Base-by-base conservation (phyloP, 208 protist genomes). In the Baffinella frigidus region DNA sequence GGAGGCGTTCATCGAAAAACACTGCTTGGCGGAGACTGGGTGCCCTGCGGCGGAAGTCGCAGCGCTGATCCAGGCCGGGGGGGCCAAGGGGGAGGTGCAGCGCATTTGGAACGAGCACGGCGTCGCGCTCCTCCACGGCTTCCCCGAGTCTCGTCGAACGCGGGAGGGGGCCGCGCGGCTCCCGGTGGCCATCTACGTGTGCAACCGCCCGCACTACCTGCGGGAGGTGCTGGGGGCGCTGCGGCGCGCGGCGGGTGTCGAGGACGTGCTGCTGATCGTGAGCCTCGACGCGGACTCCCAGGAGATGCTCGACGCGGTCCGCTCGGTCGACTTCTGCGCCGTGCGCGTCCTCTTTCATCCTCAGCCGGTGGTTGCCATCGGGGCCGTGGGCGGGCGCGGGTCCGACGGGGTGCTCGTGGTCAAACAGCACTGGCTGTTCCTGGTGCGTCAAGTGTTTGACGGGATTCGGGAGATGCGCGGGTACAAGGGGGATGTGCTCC, bases 311-410 rank as follows among this genome's bases (percentile, higher is more conserved):
- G 71, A 4, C 71, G 33, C 41, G 3, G 39, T 30, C 0, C 71
- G 36, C 9, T 36, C 71, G 30, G 33, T 80, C 71, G 71, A 80
- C 71, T 80, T 80, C 71, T 14, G 20, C 24, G n/a, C 56, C 56
- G 24, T 64, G 24, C 83, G 83, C 62, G 41, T 90, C 56, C 11
- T 90, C 30, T 90, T 90, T 72, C 83, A 90, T 35, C 83, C 83
- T 14, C 36, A 20, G 44, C 51, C n/a, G n/a, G n/a, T n/a, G n/a
- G n/a, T n/a, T n/a, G n/a, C n/a, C n/a, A n/a, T n/a, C n/a, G n/a
- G n/a, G n/a, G n/a, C 36, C 30, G 20, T 38, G 27, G 83, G 72
- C n/a, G 9, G 67, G 51, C 36, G 67, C 30, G 33, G 20, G 56
- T 0, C n/a, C 35, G 30, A 90, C 5, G 51, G 51, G 51, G 20